Conservation (phyloP, 495 filamentous ascomycete genomes). For the Trichoderma gamsii region DNA sequence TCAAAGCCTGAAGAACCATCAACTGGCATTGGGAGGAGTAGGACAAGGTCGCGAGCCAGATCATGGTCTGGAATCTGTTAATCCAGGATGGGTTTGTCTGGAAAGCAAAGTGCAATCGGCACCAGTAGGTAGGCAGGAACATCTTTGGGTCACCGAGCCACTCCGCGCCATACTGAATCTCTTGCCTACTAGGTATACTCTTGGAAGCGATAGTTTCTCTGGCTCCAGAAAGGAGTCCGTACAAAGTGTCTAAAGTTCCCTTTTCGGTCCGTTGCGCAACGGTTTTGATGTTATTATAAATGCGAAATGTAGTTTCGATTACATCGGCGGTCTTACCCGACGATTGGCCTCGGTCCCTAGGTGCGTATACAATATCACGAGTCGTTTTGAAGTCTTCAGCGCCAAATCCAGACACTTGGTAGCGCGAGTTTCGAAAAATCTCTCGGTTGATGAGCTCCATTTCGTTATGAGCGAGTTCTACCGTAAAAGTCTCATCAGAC, state of each 20-base stretch:
- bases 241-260: background rate
- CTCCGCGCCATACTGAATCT: constrained; percentile 19
- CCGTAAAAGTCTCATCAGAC: constrained; percentile 21
- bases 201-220: background rate
- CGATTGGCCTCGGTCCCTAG: constrained; percentile 23
- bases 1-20: background rate
- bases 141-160: constrained; percentile 18
- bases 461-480: background rate
- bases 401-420: constrained; percentile 47
- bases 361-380: constrained; percentile 30
- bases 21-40: constrained; percentile 26
- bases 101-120: constrained; percentile 31
- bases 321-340: constrained; percentile 1
- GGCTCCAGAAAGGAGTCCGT: background rate
- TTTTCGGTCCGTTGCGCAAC: constrained; percentile 18
- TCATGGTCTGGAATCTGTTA: constrained; percentile 39
- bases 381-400: constrained; percentile 40
- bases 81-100: constrained; percentile 14
- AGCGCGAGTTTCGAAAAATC: constrained; percentile 40
- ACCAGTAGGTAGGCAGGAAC: constrained; percentile 29
- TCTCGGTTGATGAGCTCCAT: constrained; percentile 34
- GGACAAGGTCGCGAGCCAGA: constrained; percentile 40
- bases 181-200: background rate
- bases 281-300: constrained; percentile 1
- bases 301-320: background rate